Conservation (phyloP, 2,329 filamentous ascomycete species). For the Sclerotinia glacialis region DNA sequence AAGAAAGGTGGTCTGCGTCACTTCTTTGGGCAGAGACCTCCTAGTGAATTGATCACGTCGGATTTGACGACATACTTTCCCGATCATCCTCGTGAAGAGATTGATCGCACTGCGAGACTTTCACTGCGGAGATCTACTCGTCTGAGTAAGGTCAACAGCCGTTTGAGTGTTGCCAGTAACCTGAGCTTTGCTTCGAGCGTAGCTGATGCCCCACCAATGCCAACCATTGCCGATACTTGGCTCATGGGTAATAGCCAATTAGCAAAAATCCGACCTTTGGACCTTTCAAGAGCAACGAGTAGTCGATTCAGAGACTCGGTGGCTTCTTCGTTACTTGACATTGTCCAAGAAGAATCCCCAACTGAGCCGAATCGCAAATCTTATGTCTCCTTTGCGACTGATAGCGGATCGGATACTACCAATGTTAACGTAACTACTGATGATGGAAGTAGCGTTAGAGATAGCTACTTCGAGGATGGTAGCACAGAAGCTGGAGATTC, state of each 20-base stretch:
- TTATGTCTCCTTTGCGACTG: constrained; percentile 72
- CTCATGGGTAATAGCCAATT: constrained; percentile 60
- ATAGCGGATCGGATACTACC: constrained; percentile 65
- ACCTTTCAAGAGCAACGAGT: constrained; percentile 41
- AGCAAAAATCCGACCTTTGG: constrained; percentile 49
- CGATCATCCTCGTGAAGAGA: constrained; percentile 87
- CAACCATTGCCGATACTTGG: constrained; percentile 94
- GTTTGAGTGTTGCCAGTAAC: constrained; percentile 90
- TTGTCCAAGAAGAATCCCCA: constrained; percentile 82
- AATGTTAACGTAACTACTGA: constrained; percentile 74
- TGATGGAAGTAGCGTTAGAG: constrained; percentile 65
- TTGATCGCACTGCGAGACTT: constrained; percentile 90
- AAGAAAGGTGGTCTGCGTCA: constrained; percentile 65
- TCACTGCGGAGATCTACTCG: constrained; percentile 88
- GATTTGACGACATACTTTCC: constrained; percentile 97
- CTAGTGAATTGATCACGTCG: constrained; percentile 95
- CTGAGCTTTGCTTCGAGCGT: constrained; percentile 89
- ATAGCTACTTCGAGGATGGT: constrained; percentile 81
- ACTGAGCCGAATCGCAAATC: constrained; percentile 88
- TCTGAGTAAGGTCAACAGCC: constrained; percentile 87
- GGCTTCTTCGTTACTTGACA: constrained; percentile 83
- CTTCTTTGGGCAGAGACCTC: constrained; percentile 89
- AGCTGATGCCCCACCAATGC: constrained; percentile 89
- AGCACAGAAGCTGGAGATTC: constrained; percentile 69
- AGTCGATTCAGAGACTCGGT: constrained; percentile 79